Percentiles rank a stretch among this genome's conserved stretches.
These are phyloP conservation scores for Vitis cinerea DNA, from an alignment of 164 flowering plant species.

Conservation along the genomic window DNA sequence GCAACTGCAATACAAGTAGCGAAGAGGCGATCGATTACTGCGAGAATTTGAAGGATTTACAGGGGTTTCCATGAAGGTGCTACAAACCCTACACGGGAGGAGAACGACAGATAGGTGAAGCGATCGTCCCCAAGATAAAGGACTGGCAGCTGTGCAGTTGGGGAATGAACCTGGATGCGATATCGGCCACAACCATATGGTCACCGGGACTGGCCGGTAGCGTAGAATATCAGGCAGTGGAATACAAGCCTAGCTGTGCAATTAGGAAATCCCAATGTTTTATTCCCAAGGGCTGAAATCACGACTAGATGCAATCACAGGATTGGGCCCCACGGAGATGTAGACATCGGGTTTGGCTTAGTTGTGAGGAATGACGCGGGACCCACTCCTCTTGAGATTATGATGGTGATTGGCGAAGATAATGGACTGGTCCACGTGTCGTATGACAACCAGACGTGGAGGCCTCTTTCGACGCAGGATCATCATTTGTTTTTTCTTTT, in stretches of 20 bases:
- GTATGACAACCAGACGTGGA: too few species aligned
- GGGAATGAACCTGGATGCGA: slow-evolving; percentile 21
- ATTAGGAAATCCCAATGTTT: too few species aligned
- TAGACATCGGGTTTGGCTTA: too few species aligned
- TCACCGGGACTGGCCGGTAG: slow-evolving; percentile 10
- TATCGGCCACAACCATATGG: background rate
- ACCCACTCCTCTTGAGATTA: too few species aligned
- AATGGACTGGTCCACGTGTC: too few species aligned
- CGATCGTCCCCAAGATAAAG: background rate
- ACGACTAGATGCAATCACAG: too few species aligned
- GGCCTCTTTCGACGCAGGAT: too few species aligned
- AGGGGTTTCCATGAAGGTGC: slow-evolving; percentile 27
- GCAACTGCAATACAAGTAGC: slow-evolving; percentile 29
- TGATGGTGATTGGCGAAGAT: too few species aligned
- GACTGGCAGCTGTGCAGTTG: background rate
- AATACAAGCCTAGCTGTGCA: background rate
- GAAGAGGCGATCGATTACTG: slow-evolving; percentile 10
- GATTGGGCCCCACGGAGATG: too few species aligned
- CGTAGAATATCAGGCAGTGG: slow-evolving; percentile 2
- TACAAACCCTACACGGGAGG: slow-evolving; percentile 1
- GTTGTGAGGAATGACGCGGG: too few species aligned
- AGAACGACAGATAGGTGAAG: background rate
- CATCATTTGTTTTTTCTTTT: too few species aligned
- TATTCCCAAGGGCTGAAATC: too few species aligned
- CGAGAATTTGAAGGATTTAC: slow-evolving; percentile 8